These are phyloP conservation scores for Pyracantha coccinea DNA, from an alignment of 331 rosid genomes.

Conservation along the genomic window DNA sequence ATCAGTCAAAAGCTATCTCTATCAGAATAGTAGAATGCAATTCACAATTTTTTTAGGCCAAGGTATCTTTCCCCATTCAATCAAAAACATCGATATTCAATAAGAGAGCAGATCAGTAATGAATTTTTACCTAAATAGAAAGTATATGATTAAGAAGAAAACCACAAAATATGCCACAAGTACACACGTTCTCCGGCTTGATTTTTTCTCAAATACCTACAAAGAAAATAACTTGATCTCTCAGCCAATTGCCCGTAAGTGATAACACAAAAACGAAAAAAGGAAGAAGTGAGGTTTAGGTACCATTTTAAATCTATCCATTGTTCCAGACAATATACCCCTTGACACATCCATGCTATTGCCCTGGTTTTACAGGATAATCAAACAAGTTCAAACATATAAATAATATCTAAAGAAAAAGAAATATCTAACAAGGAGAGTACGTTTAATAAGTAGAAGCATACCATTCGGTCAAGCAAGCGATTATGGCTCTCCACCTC, in stretches of 20 bases:
- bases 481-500: conserved; percentile 87
- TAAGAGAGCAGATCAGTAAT: not conserved
- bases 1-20: not conserved
- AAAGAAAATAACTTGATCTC: conserved; percentile 18
- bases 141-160: conserved; percentile 56
- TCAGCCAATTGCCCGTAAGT: conserved; percentile 13
- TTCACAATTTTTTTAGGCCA: not conserved
- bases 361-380: conserved; percentile 46
- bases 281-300: not conserved
- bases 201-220: conserved; percentile 87
- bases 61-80: not conserved
- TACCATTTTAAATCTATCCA: conserved; percentile 95
- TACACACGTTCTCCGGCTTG: conserved; percentile 55
- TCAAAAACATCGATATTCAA: not conserved
- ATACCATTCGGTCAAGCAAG: conserved; percentile 79
- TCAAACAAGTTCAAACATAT: conserved; percentile 5
- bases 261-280: not conserved
- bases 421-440: not conserved
- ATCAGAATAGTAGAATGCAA: not conserved
- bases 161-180: conserved; percentile 58
- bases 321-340: conserved; percentile 90
- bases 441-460: conserved; percentile 7
- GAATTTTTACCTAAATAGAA: conserved; percentile 62
- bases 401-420: not conserved
- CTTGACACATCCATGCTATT: conserved; percentile 81